Evolutionary conservation across 208 protist genomes (phyloP).

Genomic region (Leishmania tarentolae): DNA sequence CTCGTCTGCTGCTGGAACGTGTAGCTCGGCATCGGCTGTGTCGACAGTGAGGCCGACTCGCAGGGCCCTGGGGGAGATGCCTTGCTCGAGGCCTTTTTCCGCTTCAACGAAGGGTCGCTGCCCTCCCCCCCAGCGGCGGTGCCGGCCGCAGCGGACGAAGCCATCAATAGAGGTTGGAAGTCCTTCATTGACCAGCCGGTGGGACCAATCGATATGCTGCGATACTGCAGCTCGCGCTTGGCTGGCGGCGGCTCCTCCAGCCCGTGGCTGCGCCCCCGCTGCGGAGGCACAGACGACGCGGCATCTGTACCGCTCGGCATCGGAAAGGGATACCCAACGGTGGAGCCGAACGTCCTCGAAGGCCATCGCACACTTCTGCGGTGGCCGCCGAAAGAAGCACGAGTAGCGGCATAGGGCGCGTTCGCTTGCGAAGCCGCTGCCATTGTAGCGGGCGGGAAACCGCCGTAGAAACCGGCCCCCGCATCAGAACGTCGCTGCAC

Average conservation of each 20-base stretch:
- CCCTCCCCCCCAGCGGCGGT: not conserved
- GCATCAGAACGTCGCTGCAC: not conserved
- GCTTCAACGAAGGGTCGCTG: not conserved
- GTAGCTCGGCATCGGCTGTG: not conserved
- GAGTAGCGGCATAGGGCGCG: not conserved
- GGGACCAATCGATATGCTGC: conserved; percentile 3
- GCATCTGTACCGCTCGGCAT: not conserved
- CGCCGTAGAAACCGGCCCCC: not conserved
- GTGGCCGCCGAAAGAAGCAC: no score
- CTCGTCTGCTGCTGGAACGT: not conserved
- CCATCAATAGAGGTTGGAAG: not conserved
- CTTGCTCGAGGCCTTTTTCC: not conserved
- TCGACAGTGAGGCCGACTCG: not conserved
- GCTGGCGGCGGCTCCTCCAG: not conserved
- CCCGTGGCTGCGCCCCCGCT: not conserved
- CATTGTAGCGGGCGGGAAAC: not conserved
- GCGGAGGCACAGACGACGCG: not conserved
- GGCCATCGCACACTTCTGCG: not conserved
- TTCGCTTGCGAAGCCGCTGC: not conserved
- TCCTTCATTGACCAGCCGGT: not conserved
- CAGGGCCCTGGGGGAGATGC: not conserved
- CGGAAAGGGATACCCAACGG: not conserved
- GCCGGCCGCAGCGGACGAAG: not conserved
- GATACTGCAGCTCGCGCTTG: conserved; percentile 3
- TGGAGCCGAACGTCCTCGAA: not conserved